Evolutionary conservation across 1,284 basidiomycete genomes (phyloP).

Genomic region (Exobasidium cylindrosporum): DNA sequence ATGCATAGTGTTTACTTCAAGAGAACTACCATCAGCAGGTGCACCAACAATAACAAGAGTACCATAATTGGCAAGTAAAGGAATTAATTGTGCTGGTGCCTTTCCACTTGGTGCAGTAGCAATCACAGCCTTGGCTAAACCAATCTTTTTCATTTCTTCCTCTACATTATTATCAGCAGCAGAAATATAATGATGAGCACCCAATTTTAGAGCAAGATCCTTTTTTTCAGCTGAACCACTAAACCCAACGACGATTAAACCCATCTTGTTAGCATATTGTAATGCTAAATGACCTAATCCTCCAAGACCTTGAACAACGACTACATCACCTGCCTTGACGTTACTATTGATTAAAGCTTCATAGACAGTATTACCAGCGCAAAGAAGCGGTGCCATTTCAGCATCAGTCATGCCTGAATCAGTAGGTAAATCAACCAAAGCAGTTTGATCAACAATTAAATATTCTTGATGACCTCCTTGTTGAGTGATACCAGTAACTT

Average conservation of each 20-base stretch:
- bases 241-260: slow-evolving; percentile 55
- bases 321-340: slow-evolving; percentile 49
- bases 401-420: slow-evolving; percentile 51
- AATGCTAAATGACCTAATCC: slow-evolving; percentile 56
- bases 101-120: slow-evolving; percentile 55
- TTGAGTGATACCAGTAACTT: slow-evolving; percentile 49
- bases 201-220: slow-evolving; percentile 55
- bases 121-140: slow-evolving; percentile 56
- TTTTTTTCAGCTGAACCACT: slow-evolving; percentile 51
- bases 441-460: slow-evolving; percentile 54
- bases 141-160: slow-evolving; percentile 56
- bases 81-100: slow-evolving; percentile 49
- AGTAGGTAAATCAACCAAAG: slow-evolving; percentile 51
- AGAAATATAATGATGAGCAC: slow-evolving; percentile 56
- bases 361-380: slow-evolving; percentile 56
- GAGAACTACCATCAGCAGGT: slow-evolving; percentile 25
- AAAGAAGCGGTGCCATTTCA: slow-evolving; percentile 58
- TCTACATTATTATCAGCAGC: slow-evolving; percentile 40
- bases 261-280: slow-evolving; percentile 54
- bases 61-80: slow-evolving; percentile 54
- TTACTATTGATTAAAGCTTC: slow-evolving; percentile 56
- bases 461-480: slow-evolving; percentile 57
- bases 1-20: slow-evolving; percentile 35
- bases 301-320: slow-evolving; percentile 57
- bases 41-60: slow-evolving; percentile 49